Base-by-base conservation (phyloP, 495 filamentous ascomycete genomes). In the Aspergillus ostianus region DNA sequence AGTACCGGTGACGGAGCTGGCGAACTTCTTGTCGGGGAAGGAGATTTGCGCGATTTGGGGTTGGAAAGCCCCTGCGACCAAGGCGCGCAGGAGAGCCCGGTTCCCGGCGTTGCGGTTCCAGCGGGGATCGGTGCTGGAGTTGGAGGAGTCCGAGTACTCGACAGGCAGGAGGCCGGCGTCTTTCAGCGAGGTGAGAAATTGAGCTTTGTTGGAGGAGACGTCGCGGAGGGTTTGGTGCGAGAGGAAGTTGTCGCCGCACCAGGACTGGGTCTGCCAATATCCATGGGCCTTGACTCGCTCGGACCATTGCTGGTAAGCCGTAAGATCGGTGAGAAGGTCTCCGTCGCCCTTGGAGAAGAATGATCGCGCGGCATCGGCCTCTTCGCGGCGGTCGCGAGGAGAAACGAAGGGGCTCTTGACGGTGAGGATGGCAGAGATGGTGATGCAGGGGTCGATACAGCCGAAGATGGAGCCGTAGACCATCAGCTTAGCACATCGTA, bases 21-120 rank as follows among this genome's bases (percentile, higher is more conserved):
- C 89, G 74, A 94, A 98, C 70, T 95, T 97, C 80, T 95, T 93
- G 73, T 97, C 91, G 0, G 94, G 94, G 68, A 96, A 88, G 45
- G 87, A 87, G 70, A 98, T 96, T 48, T 92, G 86, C 23, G 90
- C 92, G 59, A 96, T 82, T 67, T 98, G 92, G 0, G 94, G 94
- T 30, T 88, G 87, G 81, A 98, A 97, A 9, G 94, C 86, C 17
- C 86, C 91, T 15, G 93, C 93, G n/a, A 96, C 84, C 7, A 98
- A 80, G 0, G 94, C 91, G 32, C 93, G 89, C 47, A 98, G 72
- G 47, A 98, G 87, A 55, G 83, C 84, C 52, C 74, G 66, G 58
- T 83, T 83, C 17, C 74, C 64, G 10, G 72, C 68, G 59, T 86
- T 84, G 59, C 76, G 74, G 67, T 85, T 84, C 62, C 81, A 73